These are phyloP conservation scores for Pleurotus pulmonarius DNA, from an alignment of 768 basidiomycete species.

Conservation along the genomic window DNA sequence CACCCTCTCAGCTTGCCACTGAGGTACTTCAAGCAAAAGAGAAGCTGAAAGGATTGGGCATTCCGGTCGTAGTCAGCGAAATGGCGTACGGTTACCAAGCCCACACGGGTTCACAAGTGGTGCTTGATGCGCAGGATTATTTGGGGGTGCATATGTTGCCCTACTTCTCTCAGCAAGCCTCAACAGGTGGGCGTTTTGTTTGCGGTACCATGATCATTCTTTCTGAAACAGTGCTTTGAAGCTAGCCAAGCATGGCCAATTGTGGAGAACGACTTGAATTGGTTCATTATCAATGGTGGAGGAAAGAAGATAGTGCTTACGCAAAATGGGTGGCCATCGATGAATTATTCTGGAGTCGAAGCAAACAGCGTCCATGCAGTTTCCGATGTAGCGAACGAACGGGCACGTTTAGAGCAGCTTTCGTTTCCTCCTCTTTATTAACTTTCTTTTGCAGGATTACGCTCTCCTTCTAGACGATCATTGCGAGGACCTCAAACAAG, in stretches of 20 bases:
- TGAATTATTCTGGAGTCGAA: conserved; percentile 54
- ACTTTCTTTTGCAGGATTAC: conserved; percentile 42
- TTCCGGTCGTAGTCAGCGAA: conserved; percentile 68
- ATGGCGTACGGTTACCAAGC: conserved; percentile 58
- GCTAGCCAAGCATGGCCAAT: conserved; percentile 62
- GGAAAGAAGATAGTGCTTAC: conserved; percentile 76
- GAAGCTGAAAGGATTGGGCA: conserved; percentile 46
- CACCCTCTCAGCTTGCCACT: conserved; percentile 40
- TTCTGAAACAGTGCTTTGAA: conserved; percentile 14
- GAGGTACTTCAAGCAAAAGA: conserved; percentile 49
- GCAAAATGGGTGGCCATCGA: conserved; percentile 80
- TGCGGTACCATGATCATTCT: not conserved
- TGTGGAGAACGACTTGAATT: conserved; percentile 55
- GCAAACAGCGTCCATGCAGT: conserved; percentile 62
- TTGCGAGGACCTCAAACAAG: conserved; percentile 59
- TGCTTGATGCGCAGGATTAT: conserved; percentile 56
- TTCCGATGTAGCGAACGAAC: conserved; percentile 56
- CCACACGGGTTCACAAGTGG: conserved; percentile 44
- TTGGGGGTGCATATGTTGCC: conserved; percentile 71
- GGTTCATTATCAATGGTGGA: conserved; percentile 57
- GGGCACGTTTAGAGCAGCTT: conserved; percentile 29
- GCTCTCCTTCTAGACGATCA: conserved; percentile 59
- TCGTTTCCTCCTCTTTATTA: not conserved
- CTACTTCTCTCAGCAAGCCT: conserved; percentile 57
- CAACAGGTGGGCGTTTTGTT: conserved; percentile 37